phyloP scores from a whole-genome alignment of 371 early-diverging fungal genomes.

The Neoconidiobolus thromboides region DNA sequence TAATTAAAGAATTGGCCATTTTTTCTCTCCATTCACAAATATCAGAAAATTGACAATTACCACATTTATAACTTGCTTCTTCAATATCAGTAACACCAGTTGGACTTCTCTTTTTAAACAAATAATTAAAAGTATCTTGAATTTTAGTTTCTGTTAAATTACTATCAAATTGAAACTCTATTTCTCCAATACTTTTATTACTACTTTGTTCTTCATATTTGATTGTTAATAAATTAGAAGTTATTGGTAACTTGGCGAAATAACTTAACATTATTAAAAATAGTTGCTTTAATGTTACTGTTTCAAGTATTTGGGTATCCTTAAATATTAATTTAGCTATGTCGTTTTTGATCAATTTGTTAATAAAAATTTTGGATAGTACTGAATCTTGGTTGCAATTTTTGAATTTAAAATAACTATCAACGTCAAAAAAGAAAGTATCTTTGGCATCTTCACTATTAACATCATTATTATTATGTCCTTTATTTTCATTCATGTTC shows the following conservation, averaged over 20 bases:
- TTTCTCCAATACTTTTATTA: neutral
- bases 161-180: neutral
- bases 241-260: neutral
- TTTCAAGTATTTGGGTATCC: neutral
- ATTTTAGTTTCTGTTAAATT: neutral
- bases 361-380: neutral
- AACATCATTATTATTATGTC: neutral
- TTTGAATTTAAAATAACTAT: neutral
- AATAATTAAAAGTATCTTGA: neutral
- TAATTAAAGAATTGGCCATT: neutral
- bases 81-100: slow-evolving; percentile 1
- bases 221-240: neutral
- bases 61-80: neutral
- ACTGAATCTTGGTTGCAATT: neutral
- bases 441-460: neutral
- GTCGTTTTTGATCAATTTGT: neutral
- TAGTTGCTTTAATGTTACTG: neutral
- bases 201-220: neutral
- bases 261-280: neutral
- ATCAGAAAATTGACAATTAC: neutral
- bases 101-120: neutral
- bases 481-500: neutral
- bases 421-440: neutral
- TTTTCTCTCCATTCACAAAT: neutral
- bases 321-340: neutral